These are phyloP conservation scores for Ascochyta lentis DNA, from an alignment of 2,329 filamentous ascomycete species.

Conservation along the genomic window DNA sequence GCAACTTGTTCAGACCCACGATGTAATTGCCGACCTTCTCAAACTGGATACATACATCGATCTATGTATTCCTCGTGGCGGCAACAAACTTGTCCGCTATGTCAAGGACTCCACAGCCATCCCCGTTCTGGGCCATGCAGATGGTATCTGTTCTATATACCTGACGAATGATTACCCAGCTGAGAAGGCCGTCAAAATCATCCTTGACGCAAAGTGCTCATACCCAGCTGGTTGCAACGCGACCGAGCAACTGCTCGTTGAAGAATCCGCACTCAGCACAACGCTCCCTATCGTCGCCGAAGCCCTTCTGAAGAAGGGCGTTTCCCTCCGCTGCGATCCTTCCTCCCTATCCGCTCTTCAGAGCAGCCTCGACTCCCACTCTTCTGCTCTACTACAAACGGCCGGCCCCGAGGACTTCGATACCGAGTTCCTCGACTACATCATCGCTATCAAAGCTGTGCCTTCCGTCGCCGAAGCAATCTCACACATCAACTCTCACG, in stretches of 20 bases:
- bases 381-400: constrained; percentile 63
- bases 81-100: constrained; percentile 86
- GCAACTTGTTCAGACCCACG: constrained; percentile 91
- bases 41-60: constrained; percentile 87
- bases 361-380: constrained; percentile 52
- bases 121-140: constrained; percentile 93
- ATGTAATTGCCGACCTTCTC: constrained; percentile 87
- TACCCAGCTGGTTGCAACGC: constrained; percentile 97
- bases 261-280: constrained; percentile 71
- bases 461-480: constrained; percentile 71
- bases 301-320: constrained; percentile 77
- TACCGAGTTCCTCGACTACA: constrained; percentile 88
- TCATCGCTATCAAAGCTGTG: constrained; percentile 83
- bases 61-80: constrained; percentile 90
- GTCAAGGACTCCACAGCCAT: constrained; percentile 93
- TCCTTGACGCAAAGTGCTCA: constrained; percentile 90
- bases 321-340: constrained; percentile 81
- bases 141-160: constrained; percentile 89
- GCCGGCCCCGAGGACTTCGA: constrained; percentile 75
- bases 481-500: constrained; percentile 87
- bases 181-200: constrained; percentile 73
- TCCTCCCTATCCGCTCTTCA: constrained; percentile 69
- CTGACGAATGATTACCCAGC: constrained; percentile 79
- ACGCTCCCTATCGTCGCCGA: constrained; percentile 75
- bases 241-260: constrained; percentile 88